phyloP scores from a whole-genome alignment of 2,329 filamentous ascomycete genomes.

The Metarhizium robertsii region DNA sequence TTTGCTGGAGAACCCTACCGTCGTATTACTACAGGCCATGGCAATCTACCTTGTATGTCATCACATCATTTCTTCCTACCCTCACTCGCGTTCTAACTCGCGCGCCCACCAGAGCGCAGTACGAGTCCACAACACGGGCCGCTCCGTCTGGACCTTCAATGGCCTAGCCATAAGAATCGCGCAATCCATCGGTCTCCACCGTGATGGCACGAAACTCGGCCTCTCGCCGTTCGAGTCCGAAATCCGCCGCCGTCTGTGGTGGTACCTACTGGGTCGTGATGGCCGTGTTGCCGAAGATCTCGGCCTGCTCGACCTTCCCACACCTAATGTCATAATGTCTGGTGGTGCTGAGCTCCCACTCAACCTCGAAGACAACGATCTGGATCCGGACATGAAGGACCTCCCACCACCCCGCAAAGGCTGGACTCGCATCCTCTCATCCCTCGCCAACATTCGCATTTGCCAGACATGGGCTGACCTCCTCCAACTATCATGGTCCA shows the following conservation, averaged over 20 bases:
- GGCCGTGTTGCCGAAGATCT: conserved; percentile 45
- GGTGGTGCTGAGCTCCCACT: conserved; percentile 41
- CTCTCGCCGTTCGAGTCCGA: conserved; percentile 45
- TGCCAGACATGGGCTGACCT: conserved; percentile 19
- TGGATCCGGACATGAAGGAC: conserved; percentile 30
- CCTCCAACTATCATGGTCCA: conserved; percentile 11
- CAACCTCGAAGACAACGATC: conserved; percentile 45
- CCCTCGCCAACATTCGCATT: conserved; percentile 42
- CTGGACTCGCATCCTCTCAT: conserved; percentile 50
- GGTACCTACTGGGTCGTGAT: conserved; percentile 40
- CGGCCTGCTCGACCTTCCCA: conserved; percentile 23
- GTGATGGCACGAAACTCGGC: conserved; percentile 35
- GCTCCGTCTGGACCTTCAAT: conserved; percentile 29
- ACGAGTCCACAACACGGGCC: conserved; percentile 22
- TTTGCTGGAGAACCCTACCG: conserved; percentile 30
- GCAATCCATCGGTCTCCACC: conserved; percentile 44
- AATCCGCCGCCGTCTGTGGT: conserved; percentile 47
- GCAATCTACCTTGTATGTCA: conserved; percentile 26
- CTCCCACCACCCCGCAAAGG: conserved; percentile 28
- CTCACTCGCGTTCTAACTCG: background rate
- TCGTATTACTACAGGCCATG: conserved; percentile 24
- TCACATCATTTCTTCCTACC: background rate
- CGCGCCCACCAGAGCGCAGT: conserved; percentile 9
- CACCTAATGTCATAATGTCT: background rate
- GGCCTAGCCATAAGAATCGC: conserved; percentile 37